phyloP scores from a whole-genome alignment of 1,139 yeast genomes.

The Sugiyamaella sp. region DNA sequence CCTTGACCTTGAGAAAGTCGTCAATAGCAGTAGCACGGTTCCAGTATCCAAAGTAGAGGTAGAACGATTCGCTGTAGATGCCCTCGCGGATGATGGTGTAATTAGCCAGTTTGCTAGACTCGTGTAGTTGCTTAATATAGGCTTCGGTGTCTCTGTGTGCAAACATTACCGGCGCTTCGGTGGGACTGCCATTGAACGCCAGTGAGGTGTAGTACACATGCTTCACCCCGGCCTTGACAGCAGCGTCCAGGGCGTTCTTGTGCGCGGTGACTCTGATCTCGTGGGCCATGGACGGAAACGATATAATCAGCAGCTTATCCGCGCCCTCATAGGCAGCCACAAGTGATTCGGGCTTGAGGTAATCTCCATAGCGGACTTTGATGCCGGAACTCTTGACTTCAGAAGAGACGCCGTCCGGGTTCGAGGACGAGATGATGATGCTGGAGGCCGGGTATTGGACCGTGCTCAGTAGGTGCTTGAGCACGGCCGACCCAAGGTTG shows the following conservation, averaged over 20 bases:
- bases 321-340: constrained; percentile 6
- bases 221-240: constrained; percentile 16
- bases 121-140: constrained; percentile 2
- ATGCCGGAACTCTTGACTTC: constrained; percentile 5
- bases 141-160: constrained; percentile 20
- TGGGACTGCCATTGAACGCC: constrained; percentile 21
- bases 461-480: constrained; percentile 13
- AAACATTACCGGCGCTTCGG: constrained; percentile 18
- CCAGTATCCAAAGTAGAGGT: constrained; percentile 16
- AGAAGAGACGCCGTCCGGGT: constrained; percentile 5
- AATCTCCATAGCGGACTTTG: constrained; percentile 14
- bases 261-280: constrained; percentile 16
- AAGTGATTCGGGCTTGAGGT: constrained; percentile 12
- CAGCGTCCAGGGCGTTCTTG: constrained; percentile 17
- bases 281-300: constrained; percentile 18
- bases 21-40: constrained; percentile 14
- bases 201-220: constrained; percentile 19
- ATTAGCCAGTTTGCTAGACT: background rate
- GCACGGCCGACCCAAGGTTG: constrained; percentile 14
- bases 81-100: constrained; percentile 20
- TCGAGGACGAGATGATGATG: constrained; percentile 12
- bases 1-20: constrained; percentile 11
- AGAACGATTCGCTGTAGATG: constrained; percentile 14
- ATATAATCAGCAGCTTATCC: constrained; percentile 13
- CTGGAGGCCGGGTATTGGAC: constrained; percentile 6